phyloP scores from a whole-genome alignment of 306 rosid species.

The Psophocarpus tetragonolobus region DNA sequence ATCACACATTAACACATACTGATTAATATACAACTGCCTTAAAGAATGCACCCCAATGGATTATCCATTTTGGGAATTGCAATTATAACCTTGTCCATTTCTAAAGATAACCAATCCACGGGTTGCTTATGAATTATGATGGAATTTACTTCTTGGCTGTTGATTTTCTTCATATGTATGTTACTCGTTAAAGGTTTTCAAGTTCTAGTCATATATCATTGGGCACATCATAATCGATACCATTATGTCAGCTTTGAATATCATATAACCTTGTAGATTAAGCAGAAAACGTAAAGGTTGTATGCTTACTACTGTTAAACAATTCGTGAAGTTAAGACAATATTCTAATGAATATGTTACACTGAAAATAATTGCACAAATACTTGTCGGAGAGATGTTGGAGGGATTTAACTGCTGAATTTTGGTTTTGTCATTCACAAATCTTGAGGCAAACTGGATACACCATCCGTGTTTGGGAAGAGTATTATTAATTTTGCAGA shows the following conservation, averaged over 20 bases:
- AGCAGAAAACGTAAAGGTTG: not conserved
- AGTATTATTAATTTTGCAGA: conserved; percentile 13
- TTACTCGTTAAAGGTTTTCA: not conserved
- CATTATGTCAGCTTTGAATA: conserved; percentile 13
- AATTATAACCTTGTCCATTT: conserved; percentile 1
- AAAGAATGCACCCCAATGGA: not conserved
- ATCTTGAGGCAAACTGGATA: conserved; percentile 23
- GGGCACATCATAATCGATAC: not conserved
- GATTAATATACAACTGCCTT: not conserved
- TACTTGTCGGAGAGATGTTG: conserved; percentile 29
- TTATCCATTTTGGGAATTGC: not conserved
- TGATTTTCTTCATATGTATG: conserved; percentile 2
- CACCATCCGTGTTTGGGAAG: conserved; percentile 23
- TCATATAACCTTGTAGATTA: not conserved
- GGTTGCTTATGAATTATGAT: not conserved
- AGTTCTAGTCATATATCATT: not conserved
- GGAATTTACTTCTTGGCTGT: not conserved
- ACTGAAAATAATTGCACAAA: conserved; percentile 14
- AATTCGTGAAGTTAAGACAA: not conserved
- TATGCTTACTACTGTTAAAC: not conserved
- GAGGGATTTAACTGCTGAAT: conserved; percentile 26
- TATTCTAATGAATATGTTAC: conserved; percentile 1
- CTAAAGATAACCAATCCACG: not conserved
- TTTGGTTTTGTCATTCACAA: conserved; percentile 12
- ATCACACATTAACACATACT: not conserved